Conservation (phyloP, 768 basidiomycete species). For the Kwoniella sp. region DNA sequence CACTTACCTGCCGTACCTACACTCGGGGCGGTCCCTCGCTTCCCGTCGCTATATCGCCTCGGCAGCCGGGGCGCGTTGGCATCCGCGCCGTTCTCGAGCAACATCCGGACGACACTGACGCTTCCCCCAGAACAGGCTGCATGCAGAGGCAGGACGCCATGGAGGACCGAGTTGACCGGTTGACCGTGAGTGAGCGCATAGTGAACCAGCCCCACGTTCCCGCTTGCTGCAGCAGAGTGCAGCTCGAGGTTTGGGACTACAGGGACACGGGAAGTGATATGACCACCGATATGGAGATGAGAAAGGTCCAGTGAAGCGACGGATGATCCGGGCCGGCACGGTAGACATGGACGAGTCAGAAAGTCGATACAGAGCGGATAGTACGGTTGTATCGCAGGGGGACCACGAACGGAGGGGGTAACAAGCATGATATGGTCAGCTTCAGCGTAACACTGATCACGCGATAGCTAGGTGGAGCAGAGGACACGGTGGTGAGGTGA, state of each 20-base stretch:
- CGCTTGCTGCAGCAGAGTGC: slow-evolving; percentile 56
- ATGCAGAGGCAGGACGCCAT: slow-evolving; percentile 94
- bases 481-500: background rate
- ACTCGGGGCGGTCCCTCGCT: slow-evolving; percentile 43
- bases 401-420: background rate
- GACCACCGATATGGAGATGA: slow-evolving; percentile 3
- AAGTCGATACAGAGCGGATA: slow-evolving; percentile 1
- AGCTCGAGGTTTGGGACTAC: slow-evolving; percentile 53
- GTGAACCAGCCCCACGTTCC: slow-evolving; percentile 63
- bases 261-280: slow-evolving; percentile 2
- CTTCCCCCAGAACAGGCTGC: slow-evolving; percentile 89
- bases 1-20: slow-evolving; percentile 49
- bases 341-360: background rate
- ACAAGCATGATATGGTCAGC: slow-evolving; percentile 5
- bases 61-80: slow-evolving; percentile 81
- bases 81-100: slow-evolving; percentile 94
- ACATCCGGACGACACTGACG: slow-evolving; percentile 75
- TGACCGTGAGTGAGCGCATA: slow-evolving; percentile 84
- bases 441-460: too few relatives aligned
- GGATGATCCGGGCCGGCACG: slow-evolving; percentile 4
- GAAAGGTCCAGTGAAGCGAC: too few relatives aligned
- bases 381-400: background rate
- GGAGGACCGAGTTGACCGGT: slow-evolving; percentile 90
- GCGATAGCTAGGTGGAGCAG: background rate
- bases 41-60: slow-evolving; percentile 52